Evolutionary conservation across 202 grass and related monocot species (phyloP).

Genomic region (Brachypodium distachyon): DNA sequence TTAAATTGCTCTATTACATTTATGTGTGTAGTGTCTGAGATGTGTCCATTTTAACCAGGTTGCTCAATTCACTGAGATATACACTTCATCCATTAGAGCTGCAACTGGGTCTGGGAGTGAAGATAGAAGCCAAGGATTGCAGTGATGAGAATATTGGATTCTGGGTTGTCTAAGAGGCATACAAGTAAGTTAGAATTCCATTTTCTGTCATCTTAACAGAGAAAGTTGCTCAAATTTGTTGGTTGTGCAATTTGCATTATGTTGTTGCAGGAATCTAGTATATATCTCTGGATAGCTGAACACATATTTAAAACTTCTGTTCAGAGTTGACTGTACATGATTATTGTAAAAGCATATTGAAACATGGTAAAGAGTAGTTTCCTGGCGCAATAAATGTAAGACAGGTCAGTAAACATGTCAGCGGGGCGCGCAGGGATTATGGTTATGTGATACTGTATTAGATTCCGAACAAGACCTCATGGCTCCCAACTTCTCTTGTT

Average conservation of each 20-base stretch:
- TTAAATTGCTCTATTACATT: neutral
- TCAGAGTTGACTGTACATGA: neutral
- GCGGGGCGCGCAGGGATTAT: neutral
- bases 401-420: neutral
- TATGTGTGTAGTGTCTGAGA: neutral
- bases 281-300: neutral
- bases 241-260: neutral
- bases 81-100: constrained; percentile 4
- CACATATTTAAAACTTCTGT: neutral
- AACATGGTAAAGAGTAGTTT: neutral
- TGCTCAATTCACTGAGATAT: neutral
- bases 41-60: constrained; percentile 7
- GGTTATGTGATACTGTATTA: neutral
- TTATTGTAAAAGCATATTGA: neutral
- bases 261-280: neutral
- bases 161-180: neutral
- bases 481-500: too few relatives aligned
- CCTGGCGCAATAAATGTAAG: too few relatives aligned
- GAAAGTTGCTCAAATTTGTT: neutral
- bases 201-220: neutral
- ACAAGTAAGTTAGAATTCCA: neutral
- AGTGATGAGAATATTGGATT: neutral
- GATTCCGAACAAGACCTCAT: too few relatives aligned
- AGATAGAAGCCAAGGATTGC: neutral
- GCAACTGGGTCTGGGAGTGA: neutral